Conservation (phyloP, 1,284 basidiomycete genomes). For the Trichosporon sp. region DNA sequence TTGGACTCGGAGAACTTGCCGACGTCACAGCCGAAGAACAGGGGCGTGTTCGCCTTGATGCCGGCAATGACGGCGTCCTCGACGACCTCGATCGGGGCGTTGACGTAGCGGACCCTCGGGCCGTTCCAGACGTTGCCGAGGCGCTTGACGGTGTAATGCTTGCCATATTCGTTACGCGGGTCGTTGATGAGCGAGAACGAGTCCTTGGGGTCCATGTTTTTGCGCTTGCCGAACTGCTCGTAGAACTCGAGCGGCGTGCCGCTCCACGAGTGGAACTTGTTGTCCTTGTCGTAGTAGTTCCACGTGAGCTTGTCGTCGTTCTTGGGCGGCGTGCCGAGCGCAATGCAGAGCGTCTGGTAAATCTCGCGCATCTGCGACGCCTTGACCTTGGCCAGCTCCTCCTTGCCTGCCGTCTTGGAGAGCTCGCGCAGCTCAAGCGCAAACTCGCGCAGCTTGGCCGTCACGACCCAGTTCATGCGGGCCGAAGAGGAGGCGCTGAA, state of each 20-base stretch:
- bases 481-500: slow-evolving; percentile 69
- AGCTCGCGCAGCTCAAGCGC: slow-evolving; percentile 65
- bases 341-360: slow-evolving; percentile 78
- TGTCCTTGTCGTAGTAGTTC: slow-evolving; percentile 80
- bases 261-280: slow-evolving; percentile 65
- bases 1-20: slow-evolving; percentile 44
- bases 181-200: slow-evolving; percentile 92
- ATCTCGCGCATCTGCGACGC: slow-evolving; percentile 76
- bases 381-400: slow-evolving; percentile 56
- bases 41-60: slow-evolving; percentile 82
- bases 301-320: slow-evolving; percentile 69
- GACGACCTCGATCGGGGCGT: slow-evolving; percentile 73
- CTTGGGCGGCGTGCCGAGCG: slow-evolving; percentile 74
- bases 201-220: slow-evolving; percentile 50
- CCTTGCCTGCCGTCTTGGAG: slow-evolving; percentile 2
- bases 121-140: slow-evolving; percentile 89
- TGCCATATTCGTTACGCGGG: slow-evolving; percentile 74
- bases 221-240: slow-evolving; percentile 45
- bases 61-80: slow-evolving; percentile 74
- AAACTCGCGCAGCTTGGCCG: slow-evolving; percentile 85
- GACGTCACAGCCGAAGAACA: slow-evolving; percentile 85
- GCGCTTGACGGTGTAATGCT: slow-evolving; percentile 86
- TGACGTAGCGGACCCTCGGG: slow-evolving; percentile 76
- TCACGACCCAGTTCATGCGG: slow-evolving; percentile 71
- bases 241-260: slow-evolving; percentile 78